Base-by-base conservation (phyloP, 2,329 filamentous ascomycete species). In the Thielaviopsis euricoi region DNA sequence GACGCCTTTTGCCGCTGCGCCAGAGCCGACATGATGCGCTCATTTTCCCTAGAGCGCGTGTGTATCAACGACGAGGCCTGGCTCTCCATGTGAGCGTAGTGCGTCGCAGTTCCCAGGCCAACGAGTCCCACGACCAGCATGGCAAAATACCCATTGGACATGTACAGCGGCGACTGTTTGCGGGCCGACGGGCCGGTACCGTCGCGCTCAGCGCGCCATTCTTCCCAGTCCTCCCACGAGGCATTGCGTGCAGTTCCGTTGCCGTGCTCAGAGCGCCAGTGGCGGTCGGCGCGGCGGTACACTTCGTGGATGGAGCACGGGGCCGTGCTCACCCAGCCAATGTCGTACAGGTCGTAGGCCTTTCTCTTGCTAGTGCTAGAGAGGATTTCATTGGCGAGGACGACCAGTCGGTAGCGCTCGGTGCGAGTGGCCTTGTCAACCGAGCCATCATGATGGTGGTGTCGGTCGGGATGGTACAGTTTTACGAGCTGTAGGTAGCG, bases 211-310 rank as follows among this genome's bases (percentile, higher is more conserved):
- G 81, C 74, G 64, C 87, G 79, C 83, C 86, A 95, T 51, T 77
- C 77, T 72, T 95, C 88, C 90, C 90, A 96, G 68, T 98, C 93
- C 68, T 98, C 93, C 93, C 93, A 98, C 0, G 93, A 97, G 0
- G 89, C 93, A 68, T 97, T 97, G 64, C 72, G 71, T 55, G 76
- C 76, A 13, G 79, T 69, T 57, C 70, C 77, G 23, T 73, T 74
- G 0, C 74, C 56, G 25, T 26, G 19, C n/a, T 25, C 52, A 15
- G 71, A 64, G 40, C 77, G 73, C 79, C 79, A 83, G 4, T 69
- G 66, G 23, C 66, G 68, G 61, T 80, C 73, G 17, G 70, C 68
- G 2, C 68, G 62, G 46, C 75, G 71, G 56, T 67, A 67, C 2
- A 49, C 51, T n/a, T 66, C 67, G 43, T 71, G 67, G 62, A 72